phyloP scores from a whole-genome alignment of 345 rosid genomes.

The Alliaria petiolata region DNA sequence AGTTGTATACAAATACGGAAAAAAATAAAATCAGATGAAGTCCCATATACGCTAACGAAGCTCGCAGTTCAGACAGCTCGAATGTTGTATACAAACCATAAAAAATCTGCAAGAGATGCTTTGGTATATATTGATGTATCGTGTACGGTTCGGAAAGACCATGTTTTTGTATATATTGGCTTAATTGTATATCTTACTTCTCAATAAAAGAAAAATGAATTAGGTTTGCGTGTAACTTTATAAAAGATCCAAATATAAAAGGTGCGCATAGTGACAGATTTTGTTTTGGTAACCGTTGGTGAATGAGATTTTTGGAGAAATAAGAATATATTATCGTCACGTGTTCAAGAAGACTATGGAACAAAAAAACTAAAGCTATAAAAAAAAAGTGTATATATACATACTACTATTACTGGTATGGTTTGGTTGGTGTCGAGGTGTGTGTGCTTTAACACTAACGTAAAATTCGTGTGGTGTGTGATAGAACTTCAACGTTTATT shows the following conservation, averaged over 20 bases:
- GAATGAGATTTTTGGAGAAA: not conserved
- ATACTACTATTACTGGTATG: constrained; percentile 1
- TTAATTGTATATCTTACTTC: too few relatives aligned
- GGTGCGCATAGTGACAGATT: not conserved
- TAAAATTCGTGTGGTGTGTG: not conserved
- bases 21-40: too few relatives aligned
- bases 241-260: not conserved
- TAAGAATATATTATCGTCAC: not conserved
- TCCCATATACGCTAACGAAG: too few relatives aligned
- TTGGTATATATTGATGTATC: too few relatives aligned
- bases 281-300: not conserved
- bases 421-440: not conserved
- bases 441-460: not conserved
- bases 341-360: not conserved
- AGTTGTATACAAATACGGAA: too few relatives aligned
- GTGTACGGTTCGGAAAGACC: too few relatives aligned
- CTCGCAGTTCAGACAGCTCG: too few relatives aligned
- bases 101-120: too few relatives aligned
- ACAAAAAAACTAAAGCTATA: not conserved
- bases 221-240: too few relatives aligned
- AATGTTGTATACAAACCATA: too few relatives aligned
- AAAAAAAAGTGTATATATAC: not conserved
- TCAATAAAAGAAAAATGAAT: too few relatives aligned
- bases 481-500: not conserved
- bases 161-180: too few relatives aligned